Evolutionary conservation across 2,329 filamentous ascomycete species (phyloP).

Genomic region (Westerdykella aurantiaca): DNA sequence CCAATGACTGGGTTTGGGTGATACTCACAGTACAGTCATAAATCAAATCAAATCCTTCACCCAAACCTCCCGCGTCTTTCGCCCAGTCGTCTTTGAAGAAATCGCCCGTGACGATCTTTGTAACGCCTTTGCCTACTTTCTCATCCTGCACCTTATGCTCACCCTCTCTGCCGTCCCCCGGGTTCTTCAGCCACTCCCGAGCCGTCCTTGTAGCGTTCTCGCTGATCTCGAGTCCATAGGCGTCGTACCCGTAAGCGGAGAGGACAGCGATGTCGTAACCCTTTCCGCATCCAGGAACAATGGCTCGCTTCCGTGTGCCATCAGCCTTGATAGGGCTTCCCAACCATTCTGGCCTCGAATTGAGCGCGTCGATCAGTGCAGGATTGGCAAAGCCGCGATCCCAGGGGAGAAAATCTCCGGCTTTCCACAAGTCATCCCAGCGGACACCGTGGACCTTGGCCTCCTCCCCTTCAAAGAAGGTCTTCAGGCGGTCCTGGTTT

Average conservation of each 20-base stretch:
- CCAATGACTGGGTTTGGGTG: slow-evolving; percentile 1
- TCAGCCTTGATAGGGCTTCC: slow-evolving; percentile 17
- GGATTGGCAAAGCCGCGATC: slow-evolving; percentile 55
- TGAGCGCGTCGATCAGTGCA: slow-evolving; percentile 52
- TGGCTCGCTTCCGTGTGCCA: slow-evolving; percentile 49
- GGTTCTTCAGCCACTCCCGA: slow-evolving; percentile 33
- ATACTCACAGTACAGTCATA: slow-evolving; percentile 57
- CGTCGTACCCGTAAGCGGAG: slow-evolving; percentile 69
- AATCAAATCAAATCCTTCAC: slow-evolving; percentile 57
- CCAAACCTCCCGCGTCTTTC: slow-evolving; percentile 29
- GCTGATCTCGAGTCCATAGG: slow-evolving; percentile 67
- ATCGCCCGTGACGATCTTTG: slow-evolving; percentile 57
- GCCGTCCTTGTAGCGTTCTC: slow-evolving; percentile 46
- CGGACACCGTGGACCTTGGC: slow-evolving; percentile 40
- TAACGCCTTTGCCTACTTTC: slow-evolving; percentile 44
- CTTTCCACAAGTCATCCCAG: slow-evolving; percentile 55
- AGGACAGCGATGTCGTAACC: slow-evolving; percentile 78
- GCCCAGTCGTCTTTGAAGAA: slow-evolving; percentile 61
- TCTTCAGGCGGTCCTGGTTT: slow-evolving; percentile 35
- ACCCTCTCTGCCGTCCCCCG: slow-evolving; percentile 33
- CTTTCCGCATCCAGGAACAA: slow-evolving; percentile 76
- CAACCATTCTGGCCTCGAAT: slow-evolving; percentile 34
- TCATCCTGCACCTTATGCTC: slow-evolving; percentile 42
- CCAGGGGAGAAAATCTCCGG: slow-evolving; percentile 52
- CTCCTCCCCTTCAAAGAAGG: slow-evolving; percentile 41